A percentile compares a stretch with the other conserved stretches of the same genome.
These are phyloP conservation scores for Huntiella decipiens DNA, from an alignment of 2,329 filamentous ascomycete genomes.

Conservation along the genomic window DNA sequence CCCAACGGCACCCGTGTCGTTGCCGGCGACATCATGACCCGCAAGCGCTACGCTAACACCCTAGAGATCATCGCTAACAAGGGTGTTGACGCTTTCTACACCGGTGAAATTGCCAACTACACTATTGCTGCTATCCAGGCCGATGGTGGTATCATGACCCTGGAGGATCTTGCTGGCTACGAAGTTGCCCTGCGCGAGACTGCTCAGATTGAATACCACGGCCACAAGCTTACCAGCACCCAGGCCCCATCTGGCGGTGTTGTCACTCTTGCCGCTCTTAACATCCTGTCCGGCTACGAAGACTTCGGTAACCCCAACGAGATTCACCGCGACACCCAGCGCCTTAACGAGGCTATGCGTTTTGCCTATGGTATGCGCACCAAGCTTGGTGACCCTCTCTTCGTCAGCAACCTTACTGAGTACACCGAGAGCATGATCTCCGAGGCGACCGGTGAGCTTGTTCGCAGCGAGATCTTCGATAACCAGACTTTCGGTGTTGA, in stretches of 20 bases:
- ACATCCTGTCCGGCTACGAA: slow-evolving; percentile 53
- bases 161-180: slow-evolving; percentile 59
- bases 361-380: slow-evolving; percentile 63
- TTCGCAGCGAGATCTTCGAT: slow-evolving; percentile 28
- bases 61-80: slow-evolving; percentile 48
- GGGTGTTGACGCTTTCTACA: slow-evolving; percentile 55
- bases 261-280: slow-evolving; percentile 54
- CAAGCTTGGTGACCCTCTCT: slow-evolving; percentile 58
- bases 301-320: slow-evolving; percentile 37
- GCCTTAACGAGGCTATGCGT: slow-evolving; percentile 64
- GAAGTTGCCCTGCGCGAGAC: slow-evolving; percentile 43
- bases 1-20: slow-evolving; percentile 48
- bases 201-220: slow-evolving; percentile 44
- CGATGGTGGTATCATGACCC: slow-evolving; percentile 66
- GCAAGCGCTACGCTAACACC: slow-evolving; percentile 55
- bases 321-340: slow-evolving; percentile 48
- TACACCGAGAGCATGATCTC: slow-evolving; percentile 48
- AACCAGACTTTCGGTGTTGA: slow-evolving; percentile 21
- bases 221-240: slow-evolving; percentile 46
- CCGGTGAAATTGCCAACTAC: slow-evolving; percentile 50
- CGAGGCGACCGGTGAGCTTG: slow-evolving; percentile 34
- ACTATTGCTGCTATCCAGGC: slow-evolving; percentile 51
- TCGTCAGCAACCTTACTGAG: slow-evolving; percentile 39
- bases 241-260: slow-evolving; percentile 56
- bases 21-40: slow-evolving; percentile 54